phyloP scores from a whole-genome alignment of 352 stramenopile species.

The Pythium insidiosum region DNA sequence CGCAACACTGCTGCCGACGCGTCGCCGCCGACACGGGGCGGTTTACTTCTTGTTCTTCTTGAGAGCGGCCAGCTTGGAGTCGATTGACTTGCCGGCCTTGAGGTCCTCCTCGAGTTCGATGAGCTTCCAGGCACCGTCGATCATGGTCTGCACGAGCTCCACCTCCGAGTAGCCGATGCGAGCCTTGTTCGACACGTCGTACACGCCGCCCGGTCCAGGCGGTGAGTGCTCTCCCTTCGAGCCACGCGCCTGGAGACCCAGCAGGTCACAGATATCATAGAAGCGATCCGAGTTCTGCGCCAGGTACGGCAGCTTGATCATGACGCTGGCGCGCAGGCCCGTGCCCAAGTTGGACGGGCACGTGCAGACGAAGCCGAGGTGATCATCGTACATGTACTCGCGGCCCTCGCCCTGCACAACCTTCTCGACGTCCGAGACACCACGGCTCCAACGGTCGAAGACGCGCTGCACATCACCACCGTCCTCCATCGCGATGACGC shows the following conservation, averaged over 20 bases:
- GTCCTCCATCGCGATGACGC: conserved; percentile 86
- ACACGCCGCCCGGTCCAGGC: too few relatives aligned
- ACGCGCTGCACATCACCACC: conserved; percentile 88
- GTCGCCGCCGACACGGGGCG: too few relatives aligned
- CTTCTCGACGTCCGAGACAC: conserved; percentile 68
- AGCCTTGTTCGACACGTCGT: too few relatives aligned
- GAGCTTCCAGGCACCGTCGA: conserved; percentile 85
- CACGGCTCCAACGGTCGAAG: conserved; percentile 83
- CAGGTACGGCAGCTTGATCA: conserved; percentile 79
- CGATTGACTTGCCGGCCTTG: conserved; percentile 68
- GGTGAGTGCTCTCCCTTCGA: conserved; percentile 81
- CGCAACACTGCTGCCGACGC: background rate
- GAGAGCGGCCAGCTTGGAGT: conserved; percentile 46
- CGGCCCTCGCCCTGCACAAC: conserved; percentile 74
- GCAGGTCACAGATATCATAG: conserved; percentile 61
- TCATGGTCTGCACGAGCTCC: too few relatives aligned
- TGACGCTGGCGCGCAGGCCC: conserved; percentile 74
- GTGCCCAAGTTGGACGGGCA: conserved; percentile 86
- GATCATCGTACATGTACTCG: conserved; percentile 84
- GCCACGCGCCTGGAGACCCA: conserved; percentile 74
- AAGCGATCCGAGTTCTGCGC: conserved; percentile 58
- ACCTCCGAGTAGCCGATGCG: too few relatives aligned
- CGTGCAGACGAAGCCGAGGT: conserved; percentile 82
- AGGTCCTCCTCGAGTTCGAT: conserved; percentile 87
- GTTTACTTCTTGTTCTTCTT: conserved; percentile 19